Conservation (phyloP, 495 filamentous ascomycete genomes). For the Podospora australis region DNA sequence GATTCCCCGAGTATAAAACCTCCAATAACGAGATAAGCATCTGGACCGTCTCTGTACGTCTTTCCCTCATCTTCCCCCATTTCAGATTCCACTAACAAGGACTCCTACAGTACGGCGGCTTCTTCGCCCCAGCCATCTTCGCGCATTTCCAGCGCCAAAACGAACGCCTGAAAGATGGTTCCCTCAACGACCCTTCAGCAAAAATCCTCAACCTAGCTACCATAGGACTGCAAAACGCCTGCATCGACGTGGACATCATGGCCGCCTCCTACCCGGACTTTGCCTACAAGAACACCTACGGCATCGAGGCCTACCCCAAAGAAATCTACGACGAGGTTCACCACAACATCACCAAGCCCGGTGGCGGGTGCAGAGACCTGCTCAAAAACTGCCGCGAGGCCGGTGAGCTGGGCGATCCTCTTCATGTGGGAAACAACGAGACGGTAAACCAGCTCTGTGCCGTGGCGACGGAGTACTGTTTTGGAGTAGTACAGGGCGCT, state of each 20-base stretch:
- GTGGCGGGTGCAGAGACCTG: conserved; percentile 22
- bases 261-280: conserved; percentile 58
- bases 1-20: conserved; percentile 12
- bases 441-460: conserved; percentile 4
- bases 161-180: conserved; percentile 38
- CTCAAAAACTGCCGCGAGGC: conserved; percentile 43
- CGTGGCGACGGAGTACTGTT: not conserved
- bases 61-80: conserved; percentile 55
- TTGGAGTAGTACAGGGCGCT: not conserved
- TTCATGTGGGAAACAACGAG: not conserved
- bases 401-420: conserved; percentile 16
- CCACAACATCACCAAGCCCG: conserved; percentile 41
- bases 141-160: conserved; percentile 38
- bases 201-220: conserved; percentile 49
- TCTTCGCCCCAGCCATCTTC: conserved; percentile 40
- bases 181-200: conserved; percentile 36
- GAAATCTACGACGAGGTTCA: conserved; percentile 41
- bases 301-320: conserved; percentile 42
- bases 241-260: conserved; percentile 63
- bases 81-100: not conserved
- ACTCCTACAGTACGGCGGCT: conserved; percentile 28
- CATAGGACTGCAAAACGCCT: conserved; percentile 61
- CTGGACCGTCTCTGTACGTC: conserved; percentile 45
- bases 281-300: conserved; percentile 71
- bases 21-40: conserved; percentile 15